Conservation (phyloP, 2,329 filamentous ascomycete species). For the Fusarium sp. region DNA sequence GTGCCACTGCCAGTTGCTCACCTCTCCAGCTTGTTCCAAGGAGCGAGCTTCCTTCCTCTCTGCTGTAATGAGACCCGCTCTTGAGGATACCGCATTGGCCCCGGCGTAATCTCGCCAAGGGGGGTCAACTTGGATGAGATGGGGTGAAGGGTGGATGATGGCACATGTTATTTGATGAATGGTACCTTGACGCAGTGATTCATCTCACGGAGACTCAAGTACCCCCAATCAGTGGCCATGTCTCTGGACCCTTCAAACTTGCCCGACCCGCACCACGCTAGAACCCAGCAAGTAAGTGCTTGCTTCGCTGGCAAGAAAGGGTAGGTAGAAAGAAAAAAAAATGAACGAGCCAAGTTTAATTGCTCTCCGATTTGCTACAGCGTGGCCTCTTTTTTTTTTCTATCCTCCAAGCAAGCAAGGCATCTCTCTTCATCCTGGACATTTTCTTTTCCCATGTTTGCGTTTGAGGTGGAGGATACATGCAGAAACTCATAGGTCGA, state of each 20-base stretch:
- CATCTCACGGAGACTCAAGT: background rate
- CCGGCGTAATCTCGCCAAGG: slow-evolving; percentile 43
- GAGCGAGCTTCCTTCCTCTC: background rate
- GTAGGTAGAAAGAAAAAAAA: background rate
- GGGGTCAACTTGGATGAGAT: slow-evolving; percentile 19
- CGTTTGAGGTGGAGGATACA: background rate
- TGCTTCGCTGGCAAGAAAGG: slow-evolving; percentile 37
- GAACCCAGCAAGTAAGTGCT: slow-evolving; percentile 9
- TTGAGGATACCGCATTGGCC: slow-evolving; percentile 38
- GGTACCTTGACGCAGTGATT: background rate
- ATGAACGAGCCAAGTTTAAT: slow-evolving; percentile 1
- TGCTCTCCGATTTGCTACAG: slow-evolving; percentile 1
- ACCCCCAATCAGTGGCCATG: background rate
- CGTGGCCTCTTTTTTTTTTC: slow-evolving; percentile 6
- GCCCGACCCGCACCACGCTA: slow-evolving; percentile 19
- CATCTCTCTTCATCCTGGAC: background rate
- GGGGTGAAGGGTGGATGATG: slow-evolving; percentile 11
- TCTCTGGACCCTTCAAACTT: slow-evolving; percentile 17
- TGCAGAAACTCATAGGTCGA: slow-evolving; percentile 4
- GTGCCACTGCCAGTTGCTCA: background rate
- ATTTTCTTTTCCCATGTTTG: background rate
- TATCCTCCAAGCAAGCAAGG: background rate
- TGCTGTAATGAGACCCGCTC: slow-evolving; percentile 43
- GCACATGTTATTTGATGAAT: slow-evolving; percentile 7
- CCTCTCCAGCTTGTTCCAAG: background rate